Conservation (phyloP, 805 yeast species). For the Metschnikowia picachoensis region DNA sequence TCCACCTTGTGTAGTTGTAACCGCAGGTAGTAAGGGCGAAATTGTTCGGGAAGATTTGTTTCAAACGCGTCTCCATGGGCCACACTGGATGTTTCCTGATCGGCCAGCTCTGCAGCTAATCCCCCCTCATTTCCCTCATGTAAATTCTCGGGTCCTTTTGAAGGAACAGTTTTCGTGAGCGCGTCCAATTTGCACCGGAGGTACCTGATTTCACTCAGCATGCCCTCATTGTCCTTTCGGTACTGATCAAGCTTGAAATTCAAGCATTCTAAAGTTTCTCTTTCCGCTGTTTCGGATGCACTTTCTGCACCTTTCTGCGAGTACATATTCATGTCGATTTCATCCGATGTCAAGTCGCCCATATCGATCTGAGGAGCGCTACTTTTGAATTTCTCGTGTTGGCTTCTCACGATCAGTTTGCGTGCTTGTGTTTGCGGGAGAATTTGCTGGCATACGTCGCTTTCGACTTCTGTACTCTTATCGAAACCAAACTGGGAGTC, state of each 20-base stretch:
- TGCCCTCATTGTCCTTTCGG: constrained; percentile 17
- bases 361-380: constrained; percentile 10
- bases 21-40: constrained; percentile 23
- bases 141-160: neutral
- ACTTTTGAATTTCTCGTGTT: neutral
- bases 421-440: neutral
- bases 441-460: constrained; percentile 16
- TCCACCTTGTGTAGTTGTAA: constrained; percentile 31
- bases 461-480: constrained; percentile 6
- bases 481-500: constrained; percentile 8
- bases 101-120: neutral
- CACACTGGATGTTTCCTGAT: neutral
- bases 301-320: neutral
- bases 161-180: neutral
- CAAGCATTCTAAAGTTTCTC: constrained; percentile 1
- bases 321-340: constrained; percentile 7
- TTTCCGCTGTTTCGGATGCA: neutral
- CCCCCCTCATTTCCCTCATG: neutral
- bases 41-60: constrained; percentile 19
- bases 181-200: constrained; percentile 7
- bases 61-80: constrained; percentile 6
- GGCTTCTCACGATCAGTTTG: neutral
- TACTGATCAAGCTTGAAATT: constrained; percentile 11
- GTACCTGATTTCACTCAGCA: constrained; percentile 16
- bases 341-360: constrained; percentile 15